These are phyloP conservation scores for Thalassiosira sp. DNA, from an alignment of 352 stramenopile species.

Conservation along the genomic window DNA sequence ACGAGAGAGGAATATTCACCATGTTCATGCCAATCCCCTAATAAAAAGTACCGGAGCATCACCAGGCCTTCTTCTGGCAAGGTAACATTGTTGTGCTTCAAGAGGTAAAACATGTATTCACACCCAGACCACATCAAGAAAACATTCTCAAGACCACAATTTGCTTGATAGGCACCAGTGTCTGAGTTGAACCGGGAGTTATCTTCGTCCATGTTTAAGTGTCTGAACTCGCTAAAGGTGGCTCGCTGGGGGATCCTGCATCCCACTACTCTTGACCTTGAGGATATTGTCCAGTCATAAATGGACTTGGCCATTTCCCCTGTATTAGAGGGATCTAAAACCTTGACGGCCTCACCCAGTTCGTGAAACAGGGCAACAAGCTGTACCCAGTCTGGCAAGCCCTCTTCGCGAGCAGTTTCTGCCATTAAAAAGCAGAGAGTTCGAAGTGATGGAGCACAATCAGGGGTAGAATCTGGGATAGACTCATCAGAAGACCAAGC, in stretches of 20 bases:
- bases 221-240: slow-evolving; percentile 87
- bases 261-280: slow-evolving; percentile 87
- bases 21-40: slow-evolving; percentile 61
- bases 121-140: slow-evolving; percentile 89
- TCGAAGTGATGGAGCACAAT: slow-evolving; percentile 36
- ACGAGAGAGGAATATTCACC: slow-evolving; percentile 40
- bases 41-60: slow-evolving; percentile 86
- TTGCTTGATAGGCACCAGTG: slow-evolving; percentile 85
- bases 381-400: slow-evolving; percentile 90
- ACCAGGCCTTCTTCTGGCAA: slow-evolving; percentile 88
- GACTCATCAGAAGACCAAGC: slow-evolving; percentile 36
- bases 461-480: neutral
- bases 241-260: slow-evolving; percentile 84
- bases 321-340: slow-evolving; percentile 84
- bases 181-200: slow-evolving; percentile 86
- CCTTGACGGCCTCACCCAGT: slow-evolving; percentile 82
- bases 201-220: slow-evolving; percentile 87
- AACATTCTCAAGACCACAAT: slow-evolving; percentile 89
- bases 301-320: slow-evolving; percentile 77
- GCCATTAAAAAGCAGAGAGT: slow-evolving; percentile 84
- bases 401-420: slow-evolving; percentile 85
- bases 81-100: slow-evolving; percentile 87
- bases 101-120: slow-evolving; percentile 93
- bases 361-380: slow-evolving; percentile 85
- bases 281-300: slow-evolving; percentile 89